Evolutionary conservation across 306 rosid genomes (phyloP).

Genomic region (Quercus cerris): DNA sequence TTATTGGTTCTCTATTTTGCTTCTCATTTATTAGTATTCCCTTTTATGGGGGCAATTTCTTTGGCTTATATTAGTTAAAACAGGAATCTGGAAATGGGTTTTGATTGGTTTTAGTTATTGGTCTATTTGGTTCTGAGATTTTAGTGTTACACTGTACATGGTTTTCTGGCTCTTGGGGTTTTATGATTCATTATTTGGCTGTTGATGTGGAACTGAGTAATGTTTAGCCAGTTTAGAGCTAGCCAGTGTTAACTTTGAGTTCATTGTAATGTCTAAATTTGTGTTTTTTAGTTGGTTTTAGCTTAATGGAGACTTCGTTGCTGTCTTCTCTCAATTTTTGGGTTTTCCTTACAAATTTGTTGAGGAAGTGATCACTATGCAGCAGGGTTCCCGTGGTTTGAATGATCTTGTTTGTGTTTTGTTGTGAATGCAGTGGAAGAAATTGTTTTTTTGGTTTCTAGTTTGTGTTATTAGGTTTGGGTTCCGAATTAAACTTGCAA

Average conservation of each 20-base stretch:
- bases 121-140: not conserved
- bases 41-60: conserved; percentile 15
- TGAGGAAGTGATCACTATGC: not conserved
- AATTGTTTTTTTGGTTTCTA: not conserved
- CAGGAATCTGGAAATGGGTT: conserved; percentile 30
- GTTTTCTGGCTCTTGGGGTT: conserved; percentile 5
- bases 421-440: not conserved
- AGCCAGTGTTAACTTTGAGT: not conserved
- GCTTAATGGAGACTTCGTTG: not conserved
- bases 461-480: not conserved
- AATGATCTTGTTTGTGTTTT: not conserved
- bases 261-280: not conserved
- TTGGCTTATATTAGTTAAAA: conserved; percentile 24
- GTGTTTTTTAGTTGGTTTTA: not conserved
- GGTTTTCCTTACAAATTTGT: not conserved
- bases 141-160: not conserved
- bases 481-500: not conserved
- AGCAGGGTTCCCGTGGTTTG: conserved; percentile 15
- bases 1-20: conserved; percentile 3
- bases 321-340: not conserved
- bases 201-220: not conserved
- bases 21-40: not conserved
- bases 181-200: not conserved
- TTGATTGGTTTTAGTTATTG: conserved; percentile 2
- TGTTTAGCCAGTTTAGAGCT: not conserved